These are phyloP conservation scores for Cadophora luteo-olivacea DNA, from an alignment of 2,329 filamentous ascomycete genomes.

Conservation along the genomic window DNA sequence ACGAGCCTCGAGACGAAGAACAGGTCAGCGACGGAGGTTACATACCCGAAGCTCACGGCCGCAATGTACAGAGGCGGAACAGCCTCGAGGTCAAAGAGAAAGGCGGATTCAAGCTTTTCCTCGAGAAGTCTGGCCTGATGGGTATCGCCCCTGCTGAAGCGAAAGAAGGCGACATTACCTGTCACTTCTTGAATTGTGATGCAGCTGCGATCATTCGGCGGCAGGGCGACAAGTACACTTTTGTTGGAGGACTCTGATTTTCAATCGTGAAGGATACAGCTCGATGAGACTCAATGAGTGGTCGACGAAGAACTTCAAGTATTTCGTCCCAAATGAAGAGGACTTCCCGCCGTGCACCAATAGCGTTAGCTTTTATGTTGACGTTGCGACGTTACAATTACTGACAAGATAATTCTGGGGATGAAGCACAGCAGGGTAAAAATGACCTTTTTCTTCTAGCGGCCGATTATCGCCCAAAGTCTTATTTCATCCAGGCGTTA, in stretches of 20 bases:
- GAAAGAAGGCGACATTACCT: background rate
- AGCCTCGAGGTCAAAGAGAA: background rate
- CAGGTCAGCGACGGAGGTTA: background rate
- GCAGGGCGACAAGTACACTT: background rate
- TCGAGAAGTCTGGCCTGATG: background rate
- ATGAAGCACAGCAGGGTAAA: too few relatives aligned
- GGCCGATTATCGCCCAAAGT: too few relatives aligned
- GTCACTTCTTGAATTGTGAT: conserved; percentile 10
- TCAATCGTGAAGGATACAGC: background rate
- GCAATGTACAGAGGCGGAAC: background rate
- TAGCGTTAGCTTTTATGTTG: conserved; percentile 2
- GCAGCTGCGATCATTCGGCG: background rate
- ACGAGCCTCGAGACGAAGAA: background rate
- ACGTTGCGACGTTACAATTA: background rate
- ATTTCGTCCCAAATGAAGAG: conserved; percentile 2
- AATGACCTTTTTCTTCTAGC: too few relatives aligned
- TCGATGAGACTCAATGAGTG: background rate
- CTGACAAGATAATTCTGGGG: background rate
- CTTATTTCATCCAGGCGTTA: too few relatives aligned
- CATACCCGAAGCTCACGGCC: background rate
- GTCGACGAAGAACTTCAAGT: conserved; percentile 7
- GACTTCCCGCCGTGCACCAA: background rate
- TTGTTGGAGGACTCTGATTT: background rate
- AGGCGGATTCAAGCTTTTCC: background rate
- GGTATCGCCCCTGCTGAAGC: background rate